Percentiles rank a stretch among this genome's conserved stretches.
Conservation (phyloP, 139 green algal genomes). For the Picochlorum sp. region DNA sequence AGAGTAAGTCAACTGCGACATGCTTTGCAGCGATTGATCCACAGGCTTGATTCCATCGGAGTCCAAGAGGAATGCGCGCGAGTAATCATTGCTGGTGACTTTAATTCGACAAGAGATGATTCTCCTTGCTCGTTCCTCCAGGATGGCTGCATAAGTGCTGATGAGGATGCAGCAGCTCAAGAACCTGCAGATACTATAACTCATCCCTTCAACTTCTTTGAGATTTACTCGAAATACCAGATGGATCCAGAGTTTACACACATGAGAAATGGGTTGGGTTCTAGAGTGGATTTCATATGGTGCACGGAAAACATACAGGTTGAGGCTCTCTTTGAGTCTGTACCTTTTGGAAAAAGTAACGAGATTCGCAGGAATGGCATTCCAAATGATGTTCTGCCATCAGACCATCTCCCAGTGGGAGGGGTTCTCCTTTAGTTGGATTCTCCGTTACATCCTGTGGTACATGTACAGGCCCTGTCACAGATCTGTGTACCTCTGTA, state of each 20-base stretch:
- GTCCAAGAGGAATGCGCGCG: background rate
- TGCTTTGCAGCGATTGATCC: slow-evolving; percentile 33
- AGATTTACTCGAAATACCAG: slow-evolving; percentile 16
- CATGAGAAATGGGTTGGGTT: background rate
- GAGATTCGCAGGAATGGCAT: slow-evolving; percentile 14
- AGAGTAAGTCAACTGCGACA: slow-evolving; percentile 33
- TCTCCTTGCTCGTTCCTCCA: slow-evolving; percentile 26
- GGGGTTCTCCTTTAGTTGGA: too few species aligned
- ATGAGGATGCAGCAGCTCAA: background rate
- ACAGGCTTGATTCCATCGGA: slow-evolving; percentile 4
- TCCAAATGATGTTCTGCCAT: slow-evolving; percentile 33
- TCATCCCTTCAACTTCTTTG: slow-evolving; percentile 33
- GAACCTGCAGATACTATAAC: slow-evolving; percentile 20
- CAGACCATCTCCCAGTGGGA: slow-evolving; percentile 41
- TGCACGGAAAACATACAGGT: background rate
- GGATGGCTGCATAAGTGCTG: slow-evolving; percentile 32
- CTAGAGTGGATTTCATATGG: slow-evolving; percentile 42
- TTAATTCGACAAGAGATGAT: slow-evolving; percentile 29
- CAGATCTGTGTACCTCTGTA: too few species aligned
- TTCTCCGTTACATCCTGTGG: too few species aligned
- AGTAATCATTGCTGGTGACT: slow-evolving; percentile 36
- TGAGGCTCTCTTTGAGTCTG: background rate
- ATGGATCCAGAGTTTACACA: slow-evolving; percentile 13
- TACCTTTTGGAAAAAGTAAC: slow-evolving; percentile 5
- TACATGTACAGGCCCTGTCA: too few species aligned